phyloP scores from a whole-genome alignment of 179 eudicot genomes.

The Silene coronaria region DNA sequence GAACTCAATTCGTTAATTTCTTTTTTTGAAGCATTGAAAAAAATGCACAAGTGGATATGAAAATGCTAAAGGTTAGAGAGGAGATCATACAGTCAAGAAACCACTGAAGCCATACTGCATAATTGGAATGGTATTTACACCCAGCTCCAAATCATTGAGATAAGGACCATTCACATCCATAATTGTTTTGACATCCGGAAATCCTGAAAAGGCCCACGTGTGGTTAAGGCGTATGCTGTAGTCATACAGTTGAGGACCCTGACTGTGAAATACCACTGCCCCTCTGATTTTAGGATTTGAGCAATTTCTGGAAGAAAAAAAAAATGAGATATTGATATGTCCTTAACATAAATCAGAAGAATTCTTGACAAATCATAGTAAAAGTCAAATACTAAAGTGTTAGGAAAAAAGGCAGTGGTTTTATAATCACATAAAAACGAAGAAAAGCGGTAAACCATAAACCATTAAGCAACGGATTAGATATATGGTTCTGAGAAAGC shows the following conservation, averaged over 20 bases:
- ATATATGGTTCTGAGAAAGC: neutral
- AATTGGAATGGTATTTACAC: constrained; percentile 66
- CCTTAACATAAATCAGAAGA: constrained; percentile 29
- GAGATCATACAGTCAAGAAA: constrained; percentile 80
- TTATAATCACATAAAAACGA: neutral
- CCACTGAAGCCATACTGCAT: constrained; percentile 96
- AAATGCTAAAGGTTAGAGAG: constrained; percentile 21
- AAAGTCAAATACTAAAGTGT: neutral
- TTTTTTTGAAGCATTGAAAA: neutral
- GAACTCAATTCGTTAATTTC: no score
- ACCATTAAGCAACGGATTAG: neutral
- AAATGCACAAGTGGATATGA: neutral
- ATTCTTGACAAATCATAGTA: neutral
- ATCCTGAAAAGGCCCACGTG: constrained; percentile 97
- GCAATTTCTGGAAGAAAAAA: constrained; percentile 50
- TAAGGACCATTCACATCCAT: constrained; percentile 95
- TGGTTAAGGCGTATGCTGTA: constrained; percentile 98
- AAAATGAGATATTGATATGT: constrained; percentile 26
- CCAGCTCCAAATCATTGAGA: constrained; percentile 90
- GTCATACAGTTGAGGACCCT: constrained; percentile 89
- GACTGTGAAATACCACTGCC: constrained; percentile 89
- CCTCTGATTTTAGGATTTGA: constrained; percentile 83
- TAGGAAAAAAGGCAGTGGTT: neutral
- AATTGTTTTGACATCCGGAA: constrained; percentile 82
- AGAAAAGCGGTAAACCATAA: neutral